phyloP scores from a whole-genome alignment of 805 yeast genomes.

The Kockiozyma suomiensis region DNA sequence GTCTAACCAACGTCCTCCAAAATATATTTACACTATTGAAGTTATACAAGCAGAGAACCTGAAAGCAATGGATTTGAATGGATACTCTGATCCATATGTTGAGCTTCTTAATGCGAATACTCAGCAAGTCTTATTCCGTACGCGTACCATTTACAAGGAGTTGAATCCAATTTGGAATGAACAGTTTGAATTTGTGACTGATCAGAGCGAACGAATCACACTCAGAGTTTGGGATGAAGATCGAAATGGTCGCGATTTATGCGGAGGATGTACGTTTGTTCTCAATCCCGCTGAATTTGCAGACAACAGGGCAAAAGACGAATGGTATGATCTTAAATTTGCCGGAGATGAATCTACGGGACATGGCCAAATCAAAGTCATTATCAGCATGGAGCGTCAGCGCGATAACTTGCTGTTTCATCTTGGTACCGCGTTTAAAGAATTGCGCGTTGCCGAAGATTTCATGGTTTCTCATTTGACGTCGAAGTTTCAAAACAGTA shows the following conservation, averaged over 20 bases:
- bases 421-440: slow-evolving; percentile 73
- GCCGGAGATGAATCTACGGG: slow-evolving; percentile 53
- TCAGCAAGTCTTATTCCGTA: slow-evolving; percentile 63
- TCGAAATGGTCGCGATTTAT: slow-evolving; percentile 3
- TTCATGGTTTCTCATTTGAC: slow-evolving; percentile 70
- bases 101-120: slow-evolving; percentile 61
- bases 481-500: slow-evolving; percentile 53
- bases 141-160: slow-evolving; percentile 63
- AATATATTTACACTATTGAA: slow-evolving; percentile 64
- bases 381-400: slow-evolving; percentile 77
- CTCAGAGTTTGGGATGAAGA: slow-evolving; percentile 17
- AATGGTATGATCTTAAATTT: slow-evolving; percentile 35
- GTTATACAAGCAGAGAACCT: slow-evolving; percentile 66
- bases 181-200: slow-evolving; percentile 59
- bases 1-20: slow-evolving; percentile 26
- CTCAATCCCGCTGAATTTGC: slow-evolving; percentile 2
- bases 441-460: slow-evolving; percentile 64
- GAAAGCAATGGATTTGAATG: slow-evolving; percentile 50
- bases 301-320: slow-evolving; percentile 6
- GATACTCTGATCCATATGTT: slow-evolving; percentile 58
- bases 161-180: slow-evolving; percentile 85
- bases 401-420: slow-evolving; percentile 77
- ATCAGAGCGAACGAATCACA: background rate
- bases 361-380: slow-evolving; percentile 67
- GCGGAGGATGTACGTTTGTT: background rate